These are phyloP conservation scores for Rhipidocladum racemiflorum DNA, from an alignment of 176 grass and related monocot genomes.

Conservation along the genomic window DNA sequence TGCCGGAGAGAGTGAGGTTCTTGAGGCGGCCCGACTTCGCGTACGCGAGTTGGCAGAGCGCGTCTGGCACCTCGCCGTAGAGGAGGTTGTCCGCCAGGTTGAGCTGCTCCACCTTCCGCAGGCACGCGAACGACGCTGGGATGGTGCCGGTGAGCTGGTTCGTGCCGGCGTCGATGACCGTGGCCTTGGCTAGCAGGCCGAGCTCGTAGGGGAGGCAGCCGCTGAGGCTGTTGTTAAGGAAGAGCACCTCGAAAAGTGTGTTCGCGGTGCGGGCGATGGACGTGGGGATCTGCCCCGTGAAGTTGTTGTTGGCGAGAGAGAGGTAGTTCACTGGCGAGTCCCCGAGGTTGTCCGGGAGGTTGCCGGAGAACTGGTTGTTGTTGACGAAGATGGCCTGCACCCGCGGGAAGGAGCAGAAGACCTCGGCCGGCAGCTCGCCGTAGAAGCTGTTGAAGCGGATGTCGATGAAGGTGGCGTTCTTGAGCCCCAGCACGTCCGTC, in stretches of 20 bases:
- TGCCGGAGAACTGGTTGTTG: conserved; percentile 67
- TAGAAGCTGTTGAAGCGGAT: conserved; percentile 63
- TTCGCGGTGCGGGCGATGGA: conserved; percentile 51
- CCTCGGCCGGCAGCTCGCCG: conserved; percentile 33
- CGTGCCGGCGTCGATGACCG: conserved; percentile 85
- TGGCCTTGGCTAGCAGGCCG: conserved; percentile 64
- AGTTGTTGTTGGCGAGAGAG: conserved; percentile 77
- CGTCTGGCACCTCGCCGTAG: conserved; percentile 77
- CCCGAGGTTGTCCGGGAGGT: conserved; percentile 62
- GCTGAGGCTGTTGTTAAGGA: conserved; percentile 77
- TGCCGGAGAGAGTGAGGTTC: conserved; percentile 77
- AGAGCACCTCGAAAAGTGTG: conserved; percentile 74
- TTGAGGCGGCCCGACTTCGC: conserved; percentile 25
- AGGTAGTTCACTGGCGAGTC: conserved; percentile 69
- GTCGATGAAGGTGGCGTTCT: conserved; percentile 82
- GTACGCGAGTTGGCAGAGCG: conserved; percentile 57
- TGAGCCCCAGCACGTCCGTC: conserved; percentile 32
- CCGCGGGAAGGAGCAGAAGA: conserved; percentile 53
- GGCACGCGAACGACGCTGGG: conserved; percentile 72
- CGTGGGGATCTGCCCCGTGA: conserved; percentile 67
- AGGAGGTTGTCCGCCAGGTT: conserved; percentile 77
- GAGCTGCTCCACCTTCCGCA: conserved; percentile 71
- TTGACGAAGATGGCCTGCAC: conserved; percentile 86
- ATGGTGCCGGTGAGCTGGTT: conserved; percentile 80
- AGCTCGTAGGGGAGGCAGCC: conserved; percentile 90